Conservation (phyloP, 306 rosid species). For the Alnus glutinosa region DNA sequence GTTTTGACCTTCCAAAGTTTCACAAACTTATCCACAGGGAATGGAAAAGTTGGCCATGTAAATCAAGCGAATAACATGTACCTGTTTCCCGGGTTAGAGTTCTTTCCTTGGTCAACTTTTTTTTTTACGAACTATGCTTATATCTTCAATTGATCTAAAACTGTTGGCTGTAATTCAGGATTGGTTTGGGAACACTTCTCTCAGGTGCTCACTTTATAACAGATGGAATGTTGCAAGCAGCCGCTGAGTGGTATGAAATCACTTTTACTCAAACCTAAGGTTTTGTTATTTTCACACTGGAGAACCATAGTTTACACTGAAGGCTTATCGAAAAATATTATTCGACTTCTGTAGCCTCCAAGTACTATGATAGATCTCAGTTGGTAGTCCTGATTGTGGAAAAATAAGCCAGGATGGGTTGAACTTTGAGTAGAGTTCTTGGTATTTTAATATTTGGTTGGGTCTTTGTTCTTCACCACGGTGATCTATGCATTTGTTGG, state of each 20-base stretch:
- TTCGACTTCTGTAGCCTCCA: neutral
- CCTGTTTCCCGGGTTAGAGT: constrained; percentile 89
- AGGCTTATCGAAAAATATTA: neutral
- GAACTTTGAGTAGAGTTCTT: neutral
- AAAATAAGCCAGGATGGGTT: neutral
- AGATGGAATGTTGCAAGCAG: constrained; percentile 98
- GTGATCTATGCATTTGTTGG: neutral
- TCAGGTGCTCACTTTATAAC: constrained; percentile 90
- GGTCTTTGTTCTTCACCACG: neutral
- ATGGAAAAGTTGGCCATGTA: constrained; percentile 87
- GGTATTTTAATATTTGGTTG: neutral
- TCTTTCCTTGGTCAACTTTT: constrained; percentile 17
- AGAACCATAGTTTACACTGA: neutral
- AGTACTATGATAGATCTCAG: neutral
- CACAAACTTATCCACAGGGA: constrained; percentile 50
- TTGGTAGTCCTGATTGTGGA: neutral
- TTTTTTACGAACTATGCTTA: constrained; percentile 8
- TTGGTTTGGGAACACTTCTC: constrained; percentile 90
- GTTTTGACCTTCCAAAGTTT: constrained; percentile 13
- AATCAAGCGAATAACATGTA: constrained; percentile 99
- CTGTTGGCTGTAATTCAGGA: constrained; percentile 55
- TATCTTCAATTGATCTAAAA: constrained; percentile 14
- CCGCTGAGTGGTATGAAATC: constrained; percentile 80
- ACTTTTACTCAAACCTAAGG: neutral
- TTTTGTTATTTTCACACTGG: neutral